These are phyloP conservation scores for Pisolithus tinctorius DNA, from an alignment of 768 basidiomycete genomes.

Conservation along the genomic window DNA sequence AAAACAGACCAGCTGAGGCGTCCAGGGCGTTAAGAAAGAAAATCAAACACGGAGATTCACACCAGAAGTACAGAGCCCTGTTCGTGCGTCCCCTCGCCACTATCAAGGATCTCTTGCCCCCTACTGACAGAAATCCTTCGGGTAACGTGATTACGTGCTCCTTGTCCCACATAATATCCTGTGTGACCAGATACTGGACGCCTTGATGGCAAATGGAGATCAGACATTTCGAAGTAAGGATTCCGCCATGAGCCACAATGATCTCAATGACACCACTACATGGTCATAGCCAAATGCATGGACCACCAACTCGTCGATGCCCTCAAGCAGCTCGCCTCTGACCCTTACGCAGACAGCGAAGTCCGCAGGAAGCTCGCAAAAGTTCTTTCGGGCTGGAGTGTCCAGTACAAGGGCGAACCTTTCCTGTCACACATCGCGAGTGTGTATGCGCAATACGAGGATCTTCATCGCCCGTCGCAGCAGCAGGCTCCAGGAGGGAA, in stretches of 20 bases:
- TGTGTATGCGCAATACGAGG: constrained; percentile 51
- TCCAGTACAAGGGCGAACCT: constrained; percentile 77
- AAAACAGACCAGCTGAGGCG: constrained; percentile 65
- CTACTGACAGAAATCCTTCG: too few species aligned
- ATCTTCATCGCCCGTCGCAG: constrained; percentile 19
- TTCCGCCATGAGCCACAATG: background rate
- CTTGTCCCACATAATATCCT: background rate
- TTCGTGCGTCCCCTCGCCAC: constrained; percentile 49
- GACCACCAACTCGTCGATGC: constrained; percentile 78
- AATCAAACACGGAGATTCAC: constrained; percentile 88
- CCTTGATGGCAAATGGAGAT: constrained; percentile 89
- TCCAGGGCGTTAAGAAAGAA: constrained; percentile 94
- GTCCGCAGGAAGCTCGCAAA: constrained; percentile 81
- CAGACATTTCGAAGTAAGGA: constrained; percentile 70
- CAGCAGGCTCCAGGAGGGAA: constrained; percentile 11
- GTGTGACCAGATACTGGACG: constrained; percentile 64
- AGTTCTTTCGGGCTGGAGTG: constrained; percentile 69
- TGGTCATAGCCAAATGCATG: constrained; percentile 53
- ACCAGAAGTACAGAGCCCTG: constrained; percentile 89
- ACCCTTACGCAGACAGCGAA: constrained; percentile 67
- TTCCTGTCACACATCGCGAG: constrained; percentile 65
- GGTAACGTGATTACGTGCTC: background rate
- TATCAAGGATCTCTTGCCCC: background rate
- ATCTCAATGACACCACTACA: constrained; percentile 1
- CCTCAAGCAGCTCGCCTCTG: constrained; percentile 66